A percentile compares a stretch with the other conserved stretches of the same genome.
Conservation (phyloP, 1,284 basidiomycete genomes). For the Austroboletus novae-zelandiae region DNA sequence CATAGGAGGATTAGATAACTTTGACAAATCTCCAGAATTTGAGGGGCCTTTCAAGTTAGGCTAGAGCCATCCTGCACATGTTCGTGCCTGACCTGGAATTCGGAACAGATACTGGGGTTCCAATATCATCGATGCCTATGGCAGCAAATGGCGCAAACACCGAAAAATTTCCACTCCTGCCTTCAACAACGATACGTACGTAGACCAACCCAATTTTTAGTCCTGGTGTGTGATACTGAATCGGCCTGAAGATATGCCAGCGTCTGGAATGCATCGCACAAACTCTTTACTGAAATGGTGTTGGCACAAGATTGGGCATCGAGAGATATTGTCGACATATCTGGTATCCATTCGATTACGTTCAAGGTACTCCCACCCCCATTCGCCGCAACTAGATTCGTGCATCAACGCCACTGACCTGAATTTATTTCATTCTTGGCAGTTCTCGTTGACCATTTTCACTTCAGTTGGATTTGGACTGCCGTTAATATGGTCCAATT, state of each 20-base stretch:
- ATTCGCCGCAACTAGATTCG: no score
- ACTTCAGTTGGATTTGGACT: conserved; percentile 52
- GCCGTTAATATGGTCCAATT: conserved; percentile 41
- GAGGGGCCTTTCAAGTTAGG: neutral
- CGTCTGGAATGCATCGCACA: conserved; percentile 42
- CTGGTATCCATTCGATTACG: conserved; percentile 39
- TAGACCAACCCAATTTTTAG: neutral
- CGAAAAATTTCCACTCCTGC: neutral
- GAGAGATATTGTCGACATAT: conserved; percentile 36
- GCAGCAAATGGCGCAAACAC: neutral
- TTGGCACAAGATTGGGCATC: conserved; percentile 40
- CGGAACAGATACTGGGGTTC: neutral
- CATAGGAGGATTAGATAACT: neutral
- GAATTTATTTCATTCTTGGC: neutral
- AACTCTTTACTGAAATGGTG: conserved; percentile 39
- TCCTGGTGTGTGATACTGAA: neutral
- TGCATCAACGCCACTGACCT: neutral
- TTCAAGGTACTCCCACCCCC: conserved; percentile 36
- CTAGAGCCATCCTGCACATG: no score
- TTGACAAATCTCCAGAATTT: neutral
- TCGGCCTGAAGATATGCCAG: neutral
- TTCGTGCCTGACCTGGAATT: no score
- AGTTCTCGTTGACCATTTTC: conserved; percentile 50
- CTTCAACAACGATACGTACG: neutral
- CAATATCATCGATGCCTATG: neutral